Base-by-base conservation (phyloP, 768 basidiomycete species). In the Tricholoma sp. region DNA sequence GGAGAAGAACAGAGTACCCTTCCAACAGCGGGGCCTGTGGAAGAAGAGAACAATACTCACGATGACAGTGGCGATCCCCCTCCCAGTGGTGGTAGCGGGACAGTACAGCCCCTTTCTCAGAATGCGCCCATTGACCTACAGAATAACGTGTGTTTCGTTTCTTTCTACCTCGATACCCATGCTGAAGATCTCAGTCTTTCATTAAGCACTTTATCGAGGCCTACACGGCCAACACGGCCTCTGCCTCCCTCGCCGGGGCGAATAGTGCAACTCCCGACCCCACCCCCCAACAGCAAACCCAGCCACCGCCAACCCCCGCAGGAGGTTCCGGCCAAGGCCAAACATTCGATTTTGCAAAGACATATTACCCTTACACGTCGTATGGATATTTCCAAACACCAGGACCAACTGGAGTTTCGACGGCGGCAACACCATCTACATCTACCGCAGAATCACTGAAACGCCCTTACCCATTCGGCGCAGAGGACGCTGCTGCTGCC, bases 161-260 rank as follows among this genome's bases (percentile, higher is more conserved):
- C 31, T 50, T 50, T 45, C 45, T 27, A 6, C 41, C n/a, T 22
- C 27, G 29, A 35, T 22, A 49, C 45, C 57, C 27, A 52, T 50
- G 18, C 59, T 59, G 50, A 58, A 53, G 41, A 43, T 16, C 56
- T 8, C 43, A 65, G 64, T 55, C 57, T 57, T 64, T 61, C 59
- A 55, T 67, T 32, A 65, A 78, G 76, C 72, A 70, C n/a, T 73
- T 78, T 29, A 66, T 76, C 5, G 79, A 83, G 53, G 80, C 81
- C 39, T 86, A 80, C 55, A 76, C 50, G 39, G 14, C 24, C 39
- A 46, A 45, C 14, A 35, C 31, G 3, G 55, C 31, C 8, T 24
- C 41, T 18, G 53, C 32, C n/a, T 39, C 52, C 0, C 52, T 46
- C 14, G 16, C 31, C 5, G 55, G 16, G n/a, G 6, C n/a, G 4